These are phyloP conservation scores for Boletus huronensis DNA, from an alignment of 768 basidiomycete genomes.

Conservation along the genomic window DNA sequence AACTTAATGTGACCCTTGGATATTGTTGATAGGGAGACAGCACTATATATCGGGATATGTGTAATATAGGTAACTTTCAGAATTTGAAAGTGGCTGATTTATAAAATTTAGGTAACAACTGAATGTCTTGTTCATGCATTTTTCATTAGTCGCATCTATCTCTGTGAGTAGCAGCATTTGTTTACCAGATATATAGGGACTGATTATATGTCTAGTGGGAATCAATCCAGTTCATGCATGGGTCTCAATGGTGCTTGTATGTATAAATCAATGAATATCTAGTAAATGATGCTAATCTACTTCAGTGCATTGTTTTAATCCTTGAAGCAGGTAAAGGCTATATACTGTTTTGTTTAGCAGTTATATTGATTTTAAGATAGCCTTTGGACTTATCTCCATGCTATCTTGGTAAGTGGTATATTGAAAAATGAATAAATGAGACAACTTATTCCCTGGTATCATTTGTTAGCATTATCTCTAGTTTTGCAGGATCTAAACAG, in stretches of 20 bases:
- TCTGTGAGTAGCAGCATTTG: conserved; percentile 11
- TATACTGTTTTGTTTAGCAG: background rate
- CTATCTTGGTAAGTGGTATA: conserved; percentile 12
- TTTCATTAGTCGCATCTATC: conserved; percentile 22
- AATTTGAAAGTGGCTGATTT: conserved; percentile 3
- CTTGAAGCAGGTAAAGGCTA: conserved; percentile 21
- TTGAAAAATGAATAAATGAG: background rate
- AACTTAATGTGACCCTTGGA: background rate
- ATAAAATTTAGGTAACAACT: conserved; percentile 8
- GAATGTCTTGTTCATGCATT: conserved; percentile 23
- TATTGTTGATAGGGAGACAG: conserved; percentile 10
- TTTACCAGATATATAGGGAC: background rate
- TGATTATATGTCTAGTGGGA: conserved; percentile 10
- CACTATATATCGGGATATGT: conserved; percentile 10
- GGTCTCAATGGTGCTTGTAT: conserved; percentile 17
- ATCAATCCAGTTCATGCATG: background rate
- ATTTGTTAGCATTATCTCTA: conserved; percentile 1
- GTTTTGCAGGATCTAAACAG: background rate
- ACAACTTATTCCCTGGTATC: background rate
- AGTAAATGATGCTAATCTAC: background rate
- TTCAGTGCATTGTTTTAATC: conserved; percentile 12
- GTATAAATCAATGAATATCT: background rate
- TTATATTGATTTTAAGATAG: conserved; percentile 9
- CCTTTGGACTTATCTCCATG: conserved; percentile 12
- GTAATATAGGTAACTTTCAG: conserved; percentile 7